A percentile compares a stretch with the other conserved stretches of the same genome.
These are phyloP conservation scores for Colletotrichum siamense DNA, from an alignment of 2,329 filamentous ascomycete species.

Conservation along the genomic window DNA sequence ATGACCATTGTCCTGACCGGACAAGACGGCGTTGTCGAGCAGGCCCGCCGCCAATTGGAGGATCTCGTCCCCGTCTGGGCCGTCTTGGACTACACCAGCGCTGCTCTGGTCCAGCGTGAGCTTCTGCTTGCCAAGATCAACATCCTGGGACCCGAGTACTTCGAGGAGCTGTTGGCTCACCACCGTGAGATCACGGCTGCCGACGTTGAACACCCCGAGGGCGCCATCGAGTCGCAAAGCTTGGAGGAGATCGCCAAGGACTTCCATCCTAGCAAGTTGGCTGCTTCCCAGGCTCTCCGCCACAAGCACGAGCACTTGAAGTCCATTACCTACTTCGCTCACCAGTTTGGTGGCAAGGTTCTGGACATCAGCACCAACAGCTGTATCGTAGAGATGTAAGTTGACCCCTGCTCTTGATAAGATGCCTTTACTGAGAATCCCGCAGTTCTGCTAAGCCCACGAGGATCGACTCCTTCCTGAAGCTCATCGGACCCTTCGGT, in stretches of 20 bases:
- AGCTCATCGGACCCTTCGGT: conserved; percentile 91
- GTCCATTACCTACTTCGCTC: conserved; percentile 93
- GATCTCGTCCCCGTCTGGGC: conserved; percentile 98
- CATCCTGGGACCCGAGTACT: conserved; percentile 96
- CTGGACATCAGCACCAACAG: conserved; percentile 98
- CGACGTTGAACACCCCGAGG: conserved; percentile 48
- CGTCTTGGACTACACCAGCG: conserved; percentile 92
- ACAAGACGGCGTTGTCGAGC: conserved; percentile 96
- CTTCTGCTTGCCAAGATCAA: conserved; percentile 95
- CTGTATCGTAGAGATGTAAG: conserved; percentile 97
- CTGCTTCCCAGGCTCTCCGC: conserved; percentile 85
- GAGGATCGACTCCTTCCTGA: conserved; percentile 97
- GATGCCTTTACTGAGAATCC: conserved; percentile 27
- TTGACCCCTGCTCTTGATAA: not conserved
- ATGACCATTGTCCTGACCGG: conserved; percentile 99
- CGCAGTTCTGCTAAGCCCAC: conserved; percentile 85
- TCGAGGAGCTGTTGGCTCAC: conserved; percentile 94
- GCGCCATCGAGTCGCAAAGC: conserved; percentile 35
- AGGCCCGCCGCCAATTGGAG: conserved; percentile 92
- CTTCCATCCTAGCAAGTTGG: conserved; percentile 89
- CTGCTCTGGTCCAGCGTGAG: conserved; percentile 94
- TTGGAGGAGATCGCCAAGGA: conserved; percentile 62
- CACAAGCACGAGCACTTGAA: conserved; percentile 98
- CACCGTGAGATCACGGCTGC: conserved; percentile 82
- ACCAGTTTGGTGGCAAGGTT: conserved; percentile 98